phyloP scores from a whole-genome alignment of 768 basidiomycete genomes.

The Rhizopogon vesiculosus region DNA sequence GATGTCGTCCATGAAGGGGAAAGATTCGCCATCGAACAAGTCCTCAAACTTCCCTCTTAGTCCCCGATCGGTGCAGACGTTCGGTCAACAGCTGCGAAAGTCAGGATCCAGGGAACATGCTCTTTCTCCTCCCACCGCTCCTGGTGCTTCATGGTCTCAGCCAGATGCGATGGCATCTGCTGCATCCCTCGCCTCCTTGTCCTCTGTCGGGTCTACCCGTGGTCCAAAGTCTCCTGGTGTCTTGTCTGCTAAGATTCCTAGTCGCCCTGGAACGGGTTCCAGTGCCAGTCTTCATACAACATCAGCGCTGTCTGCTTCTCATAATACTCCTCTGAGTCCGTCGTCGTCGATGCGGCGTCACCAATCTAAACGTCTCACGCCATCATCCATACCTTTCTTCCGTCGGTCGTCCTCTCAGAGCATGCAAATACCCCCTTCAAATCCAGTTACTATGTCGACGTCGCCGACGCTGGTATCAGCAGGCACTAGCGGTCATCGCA shows the following conservation, averaged over 20 bases:
- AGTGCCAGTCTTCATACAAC: conserved; percentile 70
- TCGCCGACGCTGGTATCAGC: conserved; percentile 52
- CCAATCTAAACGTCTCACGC: conserved; percentile 75
- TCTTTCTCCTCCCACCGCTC: conserved; percentile 35
- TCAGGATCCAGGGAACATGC: conserved; percentile 65
- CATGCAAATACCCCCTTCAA: conserved; percentile 60
- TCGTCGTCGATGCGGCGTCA: conserved; percentile 63
- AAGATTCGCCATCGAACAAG: conserved; percentile 32
- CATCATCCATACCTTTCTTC: conserved; percentile 93
- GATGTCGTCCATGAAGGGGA: conserved; percentile 46
- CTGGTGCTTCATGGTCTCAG: conserved; percentile 61
- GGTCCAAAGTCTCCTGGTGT: conserved; percentile 40
- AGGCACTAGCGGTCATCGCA: conserved; percentile 31
- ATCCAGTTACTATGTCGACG: conserved; percentile 33
- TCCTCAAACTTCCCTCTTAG: conserved; percentile 59
- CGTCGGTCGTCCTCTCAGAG: conserved; percentile 88
- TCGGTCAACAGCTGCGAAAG: conserved; percentile 65
- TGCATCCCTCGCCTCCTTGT: conserved; percentile 70
- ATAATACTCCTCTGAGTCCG: conserved; percentile 65
- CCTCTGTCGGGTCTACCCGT: conserved; percentile 65
- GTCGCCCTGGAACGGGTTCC: conserved; percentile 72
- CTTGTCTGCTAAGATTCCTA: conserved; percentile 51
- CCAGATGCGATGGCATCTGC: conserved; percentile 76
- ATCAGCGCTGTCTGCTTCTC: conserved; percentile 47
- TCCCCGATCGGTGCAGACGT: conserved; percentile 57